Evolutionary conservation across 1,139 yeast species (phyloP), one percentile per base, ranked within the genome.

Genomic region (Yamadazyma buinensis): DNA sequence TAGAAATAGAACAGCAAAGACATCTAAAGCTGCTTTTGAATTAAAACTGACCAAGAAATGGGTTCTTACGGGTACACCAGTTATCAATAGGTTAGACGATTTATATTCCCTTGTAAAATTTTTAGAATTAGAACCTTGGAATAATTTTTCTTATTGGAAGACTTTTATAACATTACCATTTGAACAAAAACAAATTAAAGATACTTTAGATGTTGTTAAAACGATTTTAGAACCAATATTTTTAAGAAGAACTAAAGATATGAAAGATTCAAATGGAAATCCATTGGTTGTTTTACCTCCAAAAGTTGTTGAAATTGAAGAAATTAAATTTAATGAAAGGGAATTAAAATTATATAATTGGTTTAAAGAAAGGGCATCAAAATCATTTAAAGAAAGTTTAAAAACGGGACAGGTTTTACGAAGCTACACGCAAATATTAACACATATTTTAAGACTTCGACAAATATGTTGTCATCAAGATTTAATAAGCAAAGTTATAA

Each of bases 61-160:
- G 98, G 72, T 84, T 2, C 63, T 92, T 29, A 88, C 97, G 0
- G 98, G 98, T 11, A 92, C 98, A 0, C 97, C 98, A 0, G 86
- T 92, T 31, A 84, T 90, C 32, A 92, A 92, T 56, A 64, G 90
- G 41, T 66, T 92, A 7, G 96, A 92, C 54, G 98, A 92, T 57
- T 61, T 92, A 33, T 92, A 75, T 52, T 81, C 95, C 3, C 60
- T 88, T 33, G 76, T 88, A 13, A 80, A 80, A 48, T 92, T 83
- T 49, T 61, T 92, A 30, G 72, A 78, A 30, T 61, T 90, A 10
- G 90, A 85, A 47, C 97, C 97, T 0, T 92, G 97, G 97, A 72
- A 81, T 33, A 84, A 84, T 48, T 81, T 84, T 41, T 72, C 87
- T 0, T 82, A 84, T 45, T 92, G 98, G 98, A 84, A 82, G 48